Evolutionary conservation across 2,329 filamentous ascomycete genomes (phyloP), one percentile per base, ranked within the genome.

Genomic region (Fusarium sacchari): DNA sequence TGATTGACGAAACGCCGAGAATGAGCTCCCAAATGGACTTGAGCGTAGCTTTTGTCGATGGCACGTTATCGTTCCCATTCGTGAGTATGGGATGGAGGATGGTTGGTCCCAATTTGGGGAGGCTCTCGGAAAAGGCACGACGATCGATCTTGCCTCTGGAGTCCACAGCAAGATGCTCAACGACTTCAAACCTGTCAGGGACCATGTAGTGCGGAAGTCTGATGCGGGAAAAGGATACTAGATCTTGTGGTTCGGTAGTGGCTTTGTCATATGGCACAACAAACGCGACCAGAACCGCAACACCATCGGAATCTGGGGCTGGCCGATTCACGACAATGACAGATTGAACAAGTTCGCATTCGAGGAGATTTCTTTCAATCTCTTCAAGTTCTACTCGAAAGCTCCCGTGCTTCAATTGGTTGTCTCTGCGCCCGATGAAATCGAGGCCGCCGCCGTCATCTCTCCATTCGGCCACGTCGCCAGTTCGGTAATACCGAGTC

Each of bases 311-410:
- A 30, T 56, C 47, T 18, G 26, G 14, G 20, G 20, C 17, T n/a
- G 59, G 49, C 30, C 28, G 37, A 37, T 44, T 61, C 3, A 26
- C 39, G 37, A 61, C 39, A 18, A 61, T 30, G 30, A 44, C 59
- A 22, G 39, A 61, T 34, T 61, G 37, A 24, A 56, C 32, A 26
- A 56, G 24, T 17, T 56, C 20, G 22, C 39, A 43, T 22, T 61
- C 49, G n/a, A 56, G 39, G 6, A 61, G 37, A 5, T 7, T 56
- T 34, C 59, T 61, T 5, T 61, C 59, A 17, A 61, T 61, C 8
- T 61, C 49, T 56, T 61, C 59, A 26, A 61, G 24, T 24, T 56
- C 59, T 4, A 61, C 49, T 24, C 59, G 47, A 30, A 61, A 61
- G 12, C 59, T 32, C 22, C 59, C 15, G 7, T 42, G 47, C 18